Base-by-base conservation (phyloP, 1,284 basidiomycete species). In the Melampsora americana region DNA sequence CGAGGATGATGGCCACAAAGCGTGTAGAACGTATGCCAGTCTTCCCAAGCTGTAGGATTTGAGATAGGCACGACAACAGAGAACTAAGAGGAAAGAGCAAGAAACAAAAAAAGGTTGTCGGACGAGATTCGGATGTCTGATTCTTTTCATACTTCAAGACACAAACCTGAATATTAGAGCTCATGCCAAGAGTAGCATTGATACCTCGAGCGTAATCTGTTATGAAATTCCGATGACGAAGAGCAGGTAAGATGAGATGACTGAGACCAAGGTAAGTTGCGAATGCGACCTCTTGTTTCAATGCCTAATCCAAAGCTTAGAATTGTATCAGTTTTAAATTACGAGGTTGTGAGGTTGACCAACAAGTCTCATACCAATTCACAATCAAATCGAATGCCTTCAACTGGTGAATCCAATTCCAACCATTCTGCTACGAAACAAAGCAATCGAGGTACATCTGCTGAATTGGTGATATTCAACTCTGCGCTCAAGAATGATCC, bases 381-480 rank as follows among this genome's bases (percentile, higher is more conserved):
- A 69, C 93, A 91, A 82, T 99, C 96, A 80, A 95, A 92, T 62
- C 96, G 89, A 77, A 99, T 90, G 85, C 95, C 95, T 81, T 95
- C 92, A 83, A 97, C 94, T 0, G 87, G 85, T 14, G 93, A 90
- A 84, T 99, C 96, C 56, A 99, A 86, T 83, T 97, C 93, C 14
- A 99, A 86, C 96, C 96, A 99, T 77, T 92, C 91, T 18, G 93
- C 93, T 11, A 91, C 87, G 80, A 96, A 86, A 2, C 87, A 90
- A 23, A 92, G 74, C 69, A 75, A 79, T 69, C 87, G 69, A 18
- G 32, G 60, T 46, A 67, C 72, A 30, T 67, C 59, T 64, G 48
- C 39, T 11, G 64, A 60, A 12, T 46, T 60, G 44, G 56, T 59
- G 28, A 69, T 32, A 48, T 69, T 77, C 30, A 69, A 60, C 48